Evolutionary conservation across 352 stramenopile genomes (phyloP), one percentile per base, ranked within the genome.

Genomic region (Globisporangium nagaii): DNA sequence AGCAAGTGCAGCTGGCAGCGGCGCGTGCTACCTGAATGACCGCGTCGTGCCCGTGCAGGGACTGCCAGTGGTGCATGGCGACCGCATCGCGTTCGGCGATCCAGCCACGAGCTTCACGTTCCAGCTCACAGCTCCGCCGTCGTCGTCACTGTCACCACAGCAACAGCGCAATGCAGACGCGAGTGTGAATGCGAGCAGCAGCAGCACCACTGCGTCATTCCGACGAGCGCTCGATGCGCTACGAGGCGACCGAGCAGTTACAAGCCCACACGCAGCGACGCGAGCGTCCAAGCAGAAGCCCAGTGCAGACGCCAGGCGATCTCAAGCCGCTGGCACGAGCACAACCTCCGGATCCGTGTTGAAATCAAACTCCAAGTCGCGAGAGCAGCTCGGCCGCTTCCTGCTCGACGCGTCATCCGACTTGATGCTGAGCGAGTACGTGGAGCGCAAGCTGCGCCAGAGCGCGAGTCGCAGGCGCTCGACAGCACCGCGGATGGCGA

Each of bases 401-500:
- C 51, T 87, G 35, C 22, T 71, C 7, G 67, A 89, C 17, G 71
- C 79, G 17, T 84, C 79, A 9, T 68, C 71, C 1, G 76, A 88
- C 53, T 79, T 70, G 6, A 42, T 76, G 2, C 46, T 90, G 4
- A 75, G 66, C 28, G 76, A 87, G 19, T 88, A 81, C 28, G 73
- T 90, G 9, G 81, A 89, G 39, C 70, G 75, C 3, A 87, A 90
- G 36, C 51, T 90, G 12, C 74, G 66, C 20, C 56, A 56, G 34
- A 75, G 59, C 32, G 48, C 32, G 12, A 44, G 35, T 35, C 56
- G 10, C 12, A 51, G 22, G 28, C 32, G 36, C 32, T 28, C 40
- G 11, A 40, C 17, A 15, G 42, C 58, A 17, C 22, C 41, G 49
- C 40, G 37, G 9, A 55, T 35, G 30, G 69, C 56, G 6, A 70